A percentile compares a stretch with the other conserved stretches of the same genome.
phyloP scores from a whole-genome alignment of 2,329 filamentous ascomycete species.

The Colletotrichum lindemuthianum region DNA sequence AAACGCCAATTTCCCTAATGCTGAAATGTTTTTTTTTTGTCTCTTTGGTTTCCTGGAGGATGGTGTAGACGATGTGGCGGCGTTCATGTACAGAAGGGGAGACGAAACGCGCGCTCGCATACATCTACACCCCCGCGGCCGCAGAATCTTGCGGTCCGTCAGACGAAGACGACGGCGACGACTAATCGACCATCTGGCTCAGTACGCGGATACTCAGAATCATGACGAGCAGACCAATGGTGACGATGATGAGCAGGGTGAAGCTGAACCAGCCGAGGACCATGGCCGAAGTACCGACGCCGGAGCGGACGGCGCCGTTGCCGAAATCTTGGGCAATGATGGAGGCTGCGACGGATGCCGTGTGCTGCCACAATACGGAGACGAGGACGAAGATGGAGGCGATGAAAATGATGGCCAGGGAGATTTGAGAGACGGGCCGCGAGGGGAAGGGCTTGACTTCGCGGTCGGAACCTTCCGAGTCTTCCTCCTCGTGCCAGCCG shows the following conservation, averaged over 20 bases:
- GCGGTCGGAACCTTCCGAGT: slow-evolving; percentile 82
- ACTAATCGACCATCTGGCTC: slow-evolving; percentile 61
- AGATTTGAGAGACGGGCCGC: slow-evolving; percentile 89
- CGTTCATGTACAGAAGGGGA: slow-evolving; percentile 17
- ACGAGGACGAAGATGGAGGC: slow-evolving; percentile 77
- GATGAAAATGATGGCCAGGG: slow-evolving; percentile 90
- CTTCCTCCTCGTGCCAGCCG: slow-evolving; percentile 93
- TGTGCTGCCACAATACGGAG: slow-evolving; percentile 90
- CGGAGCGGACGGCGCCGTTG: slow-evolving; percentile 86
- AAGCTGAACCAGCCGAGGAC: slow-evolving; percentile 98
- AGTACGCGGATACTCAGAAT: slow-evolving; percentile 91
- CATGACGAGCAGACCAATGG: slow-evolving; percentile 94
- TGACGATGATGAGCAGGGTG: slow-evolving; percentile 91
- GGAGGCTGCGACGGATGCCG: slow-evolving; percentile 92
- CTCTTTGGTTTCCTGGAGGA: slow-evolving; percentile 18
- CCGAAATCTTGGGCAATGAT: slow-evolving; percentile 93
- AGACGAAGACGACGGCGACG: no score
- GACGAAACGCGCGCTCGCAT: no score
- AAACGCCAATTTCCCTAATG: slow-evolving; percentile 34
- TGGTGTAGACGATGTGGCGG: not conserved
- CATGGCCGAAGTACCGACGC: slow-evolving; percentile 95
- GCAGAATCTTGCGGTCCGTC: no score
- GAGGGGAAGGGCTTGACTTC: slow-evolving; percentile 96
- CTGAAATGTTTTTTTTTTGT: slow-evolving; percentile 25
- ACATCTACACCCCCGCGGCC: no score